Evolutionary conservation across 2,329 filamentous ascomycete genomes (phyloP).

Genomic region (Exophiala xenobiotica): DNA sequence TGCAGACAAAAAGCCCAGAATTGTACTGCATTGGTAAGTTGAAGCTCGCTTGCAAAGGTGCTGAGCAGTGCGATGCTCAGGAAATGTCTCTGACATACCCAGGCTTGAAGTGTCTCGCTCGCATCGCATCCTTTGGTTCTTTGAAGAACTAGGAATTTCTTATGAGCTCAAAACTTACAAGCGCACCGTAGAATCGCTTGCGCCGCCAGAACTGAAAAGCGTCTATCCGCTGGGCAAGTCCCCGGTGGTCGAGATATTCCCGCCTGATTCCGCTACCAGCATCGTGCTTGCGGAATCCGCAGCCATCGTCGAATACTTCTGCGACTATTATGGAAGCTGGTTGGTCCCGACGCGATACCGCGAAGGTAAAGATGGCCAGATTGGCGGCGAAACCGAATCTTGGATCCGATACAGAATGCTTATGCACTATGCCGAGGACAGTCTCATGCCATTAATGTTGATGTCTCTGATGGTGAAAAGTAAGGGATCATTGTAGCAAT

Average conservation of each 20-base stretch:
- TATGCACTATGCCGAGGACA: conserved; percentile 84
- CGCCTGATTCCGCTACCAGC: conserved; percentile 46
- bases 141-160: conserved; percentile 75
- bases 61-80: background rate
- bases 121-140: conserved; percentile 80
- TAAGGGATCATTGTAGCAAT: conserved; percentile 36
- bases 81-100: conserved; percentile 7
- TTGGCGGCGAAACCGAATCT: conserved; percentile 59
- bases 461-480: conserved; percentile 61
- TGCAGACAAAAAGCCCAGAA: conserved; percentile 39
- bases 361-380: conserved; percentile 53
- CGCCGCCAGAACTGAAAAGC: conserved; percentile 71
- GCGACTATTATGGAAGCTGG: conserved; percentile 59
- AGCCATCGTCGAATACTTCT: conserved; percentile 77
- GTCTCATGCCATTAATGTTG: conserved; percentile 70
- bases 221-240: conserved; percentile 86
- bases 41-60: background rate
- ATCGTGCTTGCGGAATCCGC: conserved; percentile 77
- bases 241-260: conserved; percentile 69
- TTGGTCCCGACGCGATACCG: conserved; percentile 55
- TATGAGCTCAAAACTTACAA: conserved; percentile 82
- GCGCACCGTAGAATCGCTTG: conserved; percentile 63
- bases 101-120: conserved; percentile 83
- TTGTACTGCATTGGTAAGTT: conserved; percentile 64
- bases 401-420: conserved; percentile 65